These are phyloP conservation scores for Fistulinella prunicolor DNA, from an alignment of 768 basidiomycete species.

Conservation along the genomic window DNA sequence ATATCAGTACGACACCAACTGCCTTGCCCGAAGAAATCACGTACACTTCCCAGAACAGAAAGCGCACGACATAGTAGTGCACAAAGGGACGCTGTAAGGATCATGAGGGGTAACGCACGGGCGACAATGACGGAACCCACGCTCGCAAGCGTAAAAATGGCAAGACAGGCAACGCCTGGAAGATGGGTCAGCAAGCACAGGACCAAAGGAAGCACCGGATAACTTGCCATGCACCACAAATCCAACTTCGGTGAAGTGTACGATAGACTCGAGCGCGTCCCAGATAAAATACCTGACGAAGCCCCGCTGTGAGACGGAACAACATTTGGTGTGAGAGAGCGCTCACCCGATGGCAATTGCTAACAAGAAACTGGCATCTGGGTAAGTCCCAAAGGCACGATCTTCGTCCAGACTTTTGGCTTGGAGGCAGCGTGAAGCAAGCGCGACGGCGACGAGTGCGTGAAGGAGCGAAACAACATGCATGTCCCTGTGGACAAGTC, in stretches of 20 bases:
- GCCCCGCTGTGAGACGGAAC: background rate
- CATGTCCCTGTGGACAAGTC: conserved; percentile 49
- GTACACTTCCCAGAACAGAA: conserved; percentile 79
- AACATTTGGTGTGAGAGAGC: conserved; percentile 11
- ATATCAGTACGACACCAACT: conserved; percentile 4
- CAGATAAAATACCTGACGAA: conserved; percentile 70
- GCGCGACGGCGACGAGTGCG: conserved; percentile 61
- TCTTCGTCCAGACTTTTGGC: conserved; percentile 50
- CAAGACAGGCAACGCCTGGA: conserved; percentile 57
- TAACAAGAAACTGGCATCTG: conserved; percentile 50
- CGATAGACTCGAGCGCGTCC: conserved; percentile 70
- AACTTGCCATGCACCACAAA: conserved; percentile 72
- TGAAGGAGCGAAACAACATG: conserved; percentile 75
- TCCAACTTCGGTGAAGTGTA: conserved; percentile 67
- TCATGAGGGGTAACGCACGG: conserved; percentile 2
- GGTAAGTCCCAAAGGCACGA: conserved; percentile 75
- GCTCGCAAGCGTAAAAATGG: conserved; percentile 66
- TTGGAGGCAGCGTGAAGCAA: conserved; percentile 54
- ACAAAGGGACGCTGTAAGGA: conserved; percentile 63
- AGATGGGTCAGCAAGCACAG: conserved; percentile 2
- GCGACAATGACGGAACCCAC: conserved; percentile 41
- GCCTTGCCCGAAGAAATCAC: conserved; percentile 19
- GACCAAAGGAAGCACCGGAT: background rate
- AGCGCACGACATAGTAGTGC: conserved; percentile 74
- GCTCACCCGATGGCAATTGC: conserved; percentile 69